Conservation (phyloP, 2,329 filamentous ascomycete genomes). For the Clarireedia hainanense region DNA sequence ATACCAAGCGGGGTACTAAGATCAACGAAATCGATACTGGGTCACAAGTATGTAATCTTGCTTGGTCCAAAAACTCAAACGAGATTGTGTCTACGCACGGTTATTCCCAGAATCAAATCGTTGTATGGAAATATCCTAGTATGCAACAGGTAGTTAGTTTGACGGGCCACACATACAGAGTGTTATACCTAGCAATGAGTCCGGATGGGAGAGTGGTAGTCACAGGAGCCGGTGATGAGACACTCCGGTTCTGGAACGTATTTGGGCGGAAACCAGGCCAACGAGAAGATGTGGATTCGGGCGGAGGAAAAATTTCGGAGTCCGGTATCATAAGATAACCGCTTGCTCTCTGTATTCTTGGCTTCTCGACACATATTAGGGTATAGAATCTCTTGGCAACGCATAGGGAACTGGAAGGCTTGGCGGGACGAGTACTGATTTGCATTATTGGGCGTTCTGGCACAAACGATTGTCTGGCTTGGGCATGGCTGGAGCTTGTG, state of each 20-base stretch:
- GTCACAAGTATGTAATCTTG: conserved; percentile 96
- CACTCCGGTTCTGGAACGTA: conserved; percentile 90
- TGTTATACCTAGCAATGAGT: conserved; percentile 94
- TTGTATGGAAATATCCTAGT: conserved; percentile 97
- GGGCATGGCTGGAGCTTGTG: conserved; percentile 6
- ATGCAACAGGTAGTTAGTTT: conserved; percentile 96
- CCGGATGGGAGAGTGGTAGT: conserved; percentile 91
- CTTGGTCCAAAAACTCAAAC: conserved; percentile 96
- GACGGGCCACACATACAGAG: conserved; percentile 93
- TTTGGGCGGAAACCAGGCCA: conserved; percentile 76
- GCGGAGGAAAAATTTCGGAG: conserved; percentile 55
- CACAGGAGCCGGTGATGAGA: conserved; percentile 94
- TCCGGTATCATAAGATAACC: conserved; percentile 73
- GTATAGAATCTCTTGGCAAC: not conserved
- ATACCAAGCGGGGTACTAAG: conserved; percentile 74
- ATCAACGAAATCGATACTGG: conserved; percentile 92
- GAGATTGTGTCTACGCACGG: conserved; percentile 96
- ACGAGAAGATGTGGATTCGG: conserved; percentile 58
- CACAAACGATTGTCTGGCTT: not conserved
- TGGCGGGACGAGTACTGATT: not conserved
- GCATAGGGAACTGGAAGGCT: not conserved
- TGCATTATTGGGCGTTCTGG: conserved; percentile 8
- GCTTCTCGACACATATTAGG: not conserved
- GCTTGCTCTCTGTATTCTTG: not conserved
- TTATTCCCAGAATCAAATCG: conserved; percentile 96